Percentiles rank a stretch among this genome's conserved stretches.
These are phyloP conservation scores for Claviceps lovelessii DNA, from an alignment of 2,329 filamentous ascomycete species.

Conservation along the genomic window DNA sequence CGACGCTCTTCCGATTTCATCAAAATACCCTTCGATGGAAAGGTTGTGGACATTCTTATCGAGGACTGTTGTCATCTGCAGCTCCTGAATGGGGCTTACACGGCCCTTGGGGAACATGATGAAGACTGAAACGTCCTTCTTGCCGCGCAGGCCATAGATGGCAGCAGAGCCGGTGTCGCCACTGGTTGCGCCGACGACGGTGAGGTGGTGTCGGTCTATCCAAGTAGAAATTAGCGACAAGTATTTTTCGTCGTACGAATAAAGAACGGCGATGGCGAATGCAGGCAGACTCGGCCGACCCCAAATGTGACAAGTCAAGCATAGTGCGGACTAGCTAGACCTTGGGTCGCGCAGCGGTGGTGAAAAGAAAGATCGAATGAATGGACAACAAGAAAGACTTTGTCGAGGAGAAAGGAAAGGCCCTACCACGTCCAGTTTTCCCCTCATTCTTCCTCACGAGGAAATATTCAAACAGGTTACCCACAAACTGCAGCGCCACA, in stretches of 20 bases:
- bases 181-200: slow-evolving; percentile 74
- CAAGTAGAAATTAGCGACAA: slow-evolving; percentile 9
- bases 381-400: background rate
- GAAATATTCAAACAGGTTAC: slow-evolving; percentile 92
- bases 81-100: slow-evolving; percentile 83
- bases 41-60: slow-evolving; percentile 90
- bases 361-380: too few relatives aligned
- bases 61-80: slow-evolving; percentile 89
- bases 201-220: slow-evolving; percentile 60
- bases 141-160: slow-evolving; percentile 86
- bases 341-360: background rate
- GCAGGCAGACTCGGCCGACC: too few relatives aligned
- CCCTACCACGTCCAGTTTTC: slow-evolving; percentile 43
- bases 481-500: slow-evolving; percentile 85
- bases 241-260: background rate
- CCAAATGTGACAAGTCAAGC: too few relatives aligned
- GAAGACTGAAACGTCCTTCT: slow-evolving; percentile 94
- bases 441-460: slow-evolving; percentile 57
- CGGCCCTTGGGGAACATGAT: slow-evolving; percentile 88
- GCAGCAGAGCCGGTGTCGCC: slow-evolving; percentile 88
- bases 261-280: too few relatives aligned
- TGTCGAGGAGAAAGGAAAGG: background rate
- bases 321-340: background rate
- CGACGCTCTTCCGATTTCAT: too few relatives aligned
- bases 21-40: slow-evolving; percentile 78